phyloP scores from a whole-genome alignment of 495 filamentous ascomycete genomes.

The Paragyromitra xinjiangensis region DNA sequence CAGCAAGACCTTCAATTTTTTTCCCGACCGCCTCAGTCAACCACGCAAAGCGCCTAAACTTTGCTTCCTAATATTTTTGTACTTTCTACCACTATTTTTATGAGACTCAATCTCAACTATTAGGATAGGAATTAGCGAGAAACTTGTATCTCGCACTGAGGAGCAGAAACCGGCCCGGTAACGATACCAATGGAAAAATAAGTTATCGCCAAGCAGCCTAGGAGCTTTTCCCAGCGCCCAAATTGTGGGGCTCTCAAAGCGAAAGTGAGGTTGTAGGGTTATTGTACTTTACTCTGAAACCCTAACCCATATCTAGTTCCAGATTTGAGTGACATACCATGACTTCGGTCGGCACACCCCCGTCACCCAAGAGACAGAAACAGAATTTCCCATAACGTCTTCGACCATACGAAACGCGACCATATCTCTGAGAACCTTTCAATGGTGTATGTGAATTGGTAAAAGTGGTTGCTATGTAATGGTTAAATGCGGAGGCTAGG shows the following conservation, averaged over 20 bases:
- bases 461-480: neutral
- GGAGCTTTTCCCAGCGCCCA: neutral
- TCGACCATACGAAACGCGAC: neutral
- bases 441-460: neutral
- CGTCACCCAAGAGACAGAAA: neutral
- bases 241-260: neutral
- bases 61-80: neutral
- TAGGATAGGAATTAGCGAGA: neutral
- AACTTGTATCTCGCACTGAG: neutral
- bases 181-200: neutral
- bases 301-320: neutral
- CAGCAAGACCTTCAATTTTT: constrained; percentile 36
- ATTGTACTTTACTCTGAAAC: neutral
- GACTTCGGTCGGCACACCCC: neutral
- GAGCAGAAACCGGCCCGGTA: too few species aligned
- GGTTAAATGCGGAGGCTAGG: neutral
- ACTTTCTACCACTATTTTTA: neutral
- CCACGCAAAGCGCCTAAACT: neutral
- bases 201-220: neutral
- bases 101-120: neutral
- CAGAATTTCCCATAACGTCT: neutral
- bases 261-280: neutral
- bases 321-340: neutral
- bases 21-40: neutral
- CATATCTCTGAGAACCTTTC: too few species aligned